A percentile compares a stretch with the other conserved stretches of the same genome.
phyloP scores from a whole-genome alignment of 139 green algal genomes.

The Tetradesmus lagerheimii region DNA sequence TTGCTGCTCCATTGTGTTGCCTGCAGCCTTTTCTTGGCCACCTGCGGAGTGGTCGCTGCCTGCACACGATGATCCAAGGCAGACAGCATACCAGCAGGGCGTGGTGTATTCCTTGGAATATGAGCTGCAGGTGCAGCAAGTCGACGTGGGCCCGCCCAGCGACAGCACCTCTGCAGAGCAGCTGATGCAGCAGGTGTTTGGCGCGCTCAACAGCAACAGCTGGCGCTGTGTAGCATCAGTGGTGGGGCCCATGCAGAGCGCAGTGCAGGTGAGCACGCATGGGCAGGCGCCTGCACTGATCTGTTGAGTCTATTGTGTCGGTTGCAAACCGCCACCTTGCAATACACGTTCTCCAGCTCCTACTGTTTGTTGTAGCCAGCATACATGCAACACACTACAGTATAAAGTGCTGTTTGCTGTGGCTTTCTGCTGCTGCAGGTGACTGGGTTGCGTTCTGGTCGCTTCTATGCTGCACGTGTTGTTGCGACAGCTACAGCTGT shows the following conservation, averaged over 20 bases:
- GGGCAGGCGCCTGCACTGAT: background rate
- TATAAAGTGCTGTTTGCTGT: too few species aligned
- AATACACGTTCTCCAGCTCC: background rate
- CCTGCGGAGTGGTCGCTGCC: slow-evolving; percentile 27
- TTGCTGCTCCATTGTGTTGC: background rate
- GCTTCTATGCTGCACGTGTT: slow-evolving; percentile 66
- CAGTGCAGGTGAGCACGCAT: background rate
- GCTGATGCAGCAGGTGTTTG: slow-evolving; percentile 7
- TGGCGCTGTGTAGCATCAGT: background rate
- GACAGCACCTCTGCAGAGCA: background rate
- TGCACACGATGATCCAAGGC: slow-evolving; percentile 20
- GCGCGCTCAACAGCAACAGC: background rate
- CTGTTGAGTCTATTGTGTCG: background rate
- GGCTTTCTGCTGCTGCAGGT: slow-evolving; percentile 53
- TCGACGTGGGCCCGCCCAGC: slow-evolving; percentile 6
- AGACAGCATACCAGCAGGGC: slow-evolving; percentile 22
- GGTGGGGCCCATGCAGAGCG: background rate
- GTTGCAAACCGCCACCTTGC: background rate
- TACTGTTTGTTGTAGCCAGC: background rate
- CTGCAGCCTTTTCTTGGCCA: slow-evolving; percentile 6
- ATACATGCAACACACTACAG: background rate
- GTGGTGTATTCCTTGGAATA: slow-evolving; percentile 24
- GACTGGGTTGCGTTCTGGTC: slow-evolving; percentile 60
- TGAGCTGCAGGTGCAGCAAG: slow-evolving; percentile 43
- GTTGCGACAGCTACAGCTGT: background rate